phyloP scores from a whole-genome alignment of 1,139 yeast genomes.

The Pichia sp. region DNA sequence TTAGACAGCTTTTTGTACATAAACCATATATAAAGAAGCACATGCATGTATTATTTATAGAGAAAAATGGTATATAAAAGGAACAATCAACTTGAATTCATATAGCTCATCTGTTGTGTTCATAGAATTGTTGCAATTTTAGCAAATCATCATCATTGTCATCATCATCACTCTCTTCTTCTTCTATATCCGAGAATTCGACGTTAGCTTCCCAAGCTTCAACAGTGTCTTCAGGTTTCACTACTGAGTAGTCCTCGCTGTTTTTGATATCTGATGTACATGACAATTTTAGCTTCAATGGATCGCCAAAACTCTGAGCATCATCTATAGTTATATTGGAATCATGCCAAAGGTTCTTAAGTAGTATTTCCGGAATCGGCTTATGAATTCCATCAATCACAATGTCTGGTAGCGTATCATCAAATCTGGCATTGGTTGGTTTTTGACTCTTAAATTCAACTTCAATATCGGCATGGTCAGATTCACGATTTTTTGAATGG shows the following conservation, averaged over 20 bases:
- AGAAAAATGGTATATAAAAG: background rate
- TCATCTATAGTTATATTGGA: conserved; percentile 10
- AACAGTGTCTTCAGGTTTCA: conserved; percentile 11
- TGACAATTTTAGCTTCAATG: conserved; percentile 16
- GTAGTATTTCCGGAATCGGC: conserved; percentile 14
- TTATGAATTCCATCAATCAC: conserved; percentile 7
- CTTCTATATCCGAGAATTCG: conserved; percentile 24
- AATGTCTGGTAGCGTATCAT: conserved; percentile 10
- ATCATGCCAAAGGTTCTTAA: conserved; percentile 16
- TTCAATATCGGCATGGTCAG: conserved; percentile 32
- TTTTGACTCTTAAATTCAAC: conserved; percentile 29
- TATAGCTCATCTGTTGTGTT: background rate
- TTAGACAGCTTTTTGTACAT: background rate
- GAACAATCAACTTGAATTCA: background rate
- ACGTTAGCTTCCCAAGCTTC: no score
- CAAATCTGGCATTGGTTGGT: conserved; percentile 8
- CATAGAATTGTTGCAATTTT: conserved; percentile 20
- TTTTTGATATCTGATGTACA: conserved; percentile 1
- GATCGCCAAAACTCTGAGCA: conserved; percentile 17
- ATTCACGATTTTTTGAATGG: background rate
- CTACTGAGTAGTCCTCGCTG: no score
- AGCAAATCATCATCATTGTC: conserved; percentile 14
- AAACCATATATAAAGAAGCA: no score
- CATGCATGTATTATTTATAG: background rate
- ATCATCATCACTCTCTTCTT: conserved; percentile 15